Conservation (phyloP, 2,329 filamentous ascomycete genomes). For the Periconia sp. region DNA sequence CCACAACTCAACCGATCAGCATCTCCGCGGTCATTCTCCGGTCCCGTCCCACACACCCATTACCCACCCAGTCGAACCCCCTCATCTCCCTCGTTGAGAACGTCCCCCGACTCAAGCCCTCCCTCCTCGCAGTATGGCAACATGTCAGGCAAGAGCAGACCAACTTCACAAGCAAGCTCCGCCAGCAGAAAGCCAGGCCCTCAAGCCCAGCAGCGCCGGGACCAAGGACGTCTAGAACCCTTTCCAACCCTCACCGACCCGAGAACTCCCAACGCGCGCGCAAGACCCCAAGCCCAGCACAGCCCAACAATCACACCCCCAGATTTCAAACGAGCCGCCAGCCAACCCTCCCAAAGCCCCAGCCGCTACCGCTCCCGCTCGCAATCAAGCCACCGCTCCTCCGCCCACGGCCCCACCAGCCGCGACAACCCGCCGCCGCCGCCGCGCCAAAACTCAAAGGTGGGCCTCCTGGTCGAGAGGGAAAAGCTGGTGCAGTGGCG, state of each 20-base stretch:
- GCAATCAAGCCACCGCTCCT: not conserved
- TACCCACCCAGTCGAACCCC: no score
- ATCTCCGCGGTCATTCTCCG: no score
- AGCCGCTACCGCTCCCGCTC: not conserved
- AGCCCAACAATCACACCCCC: not conserved
- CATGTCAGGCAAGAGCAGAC: no score
- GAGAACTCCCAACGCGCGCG: not conserved
- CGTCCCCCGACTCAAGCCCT: no score
- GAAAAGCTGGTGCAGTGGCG: constrained; percentile 18
- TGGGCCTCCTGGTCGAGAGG: constrained; percentile 12
- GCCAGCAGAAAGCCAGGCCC: no score
- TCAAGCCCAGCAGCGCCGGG: no score
- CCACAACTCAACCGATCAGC: no score
- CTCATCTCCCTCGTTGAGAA: no score
- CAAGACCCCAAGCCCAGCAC: not conserved
- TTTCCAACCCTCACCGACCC: not conserved
- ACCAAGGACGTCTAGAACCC: not conserved
- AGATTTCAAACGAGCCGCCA: not conserved
- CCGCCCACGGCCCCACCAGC: not conserved
- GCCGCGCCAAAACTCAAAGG: constrained; percentile 1
- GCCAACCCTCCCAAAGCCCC: not conserved
- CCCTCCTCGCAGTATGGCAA: no score
- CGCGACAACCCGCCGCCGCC: not conserved
- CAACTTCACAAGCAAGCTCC: no score
- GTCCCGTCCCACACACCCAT: no score